Evolutionary conservation across 1,284 basidiomycete species (phyloP), one percentile per base, ranked within the genome.

Genomic region (Phellopilus nigrolimitatus): DNA sequence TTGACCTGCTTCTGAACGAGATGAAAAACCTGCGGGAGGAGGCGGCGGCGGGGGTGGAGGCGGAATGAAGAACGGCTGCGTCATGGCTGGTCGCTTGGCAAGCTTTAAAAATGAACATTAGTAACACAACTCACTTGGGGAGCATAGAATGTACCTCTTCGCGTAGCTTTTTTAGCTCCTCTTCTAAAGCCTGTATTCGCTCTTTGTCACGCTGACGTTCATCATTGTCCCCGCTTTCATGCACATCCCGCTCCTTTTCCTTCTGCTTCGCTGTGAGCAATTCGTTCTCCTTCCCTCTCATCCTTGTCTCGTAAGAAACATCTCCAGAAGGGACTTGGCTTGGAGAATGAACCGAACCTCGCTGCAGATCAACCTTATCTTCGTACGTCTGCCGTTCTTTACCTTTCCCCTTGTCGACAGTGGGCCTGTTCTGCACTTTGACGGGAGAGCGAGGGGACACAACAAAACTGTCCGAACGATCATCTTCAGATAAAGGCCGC

Each of bases 141-240:
- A 44, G 8, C 51, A 34, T 61, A 47, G 31, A 12, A 60, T 67
- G 5, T 52, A 88, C 86, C 75, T 90, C 82, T 56, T 75, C 75
- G 56, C 74, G 80, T 42, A 90, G 62, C 42, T 70, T 61, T 42
- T 66, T 65, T 33, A 90, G 76, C 61, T 89, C 87, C 39, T 78
- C 77, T 61, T 90, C 87, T 3, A 90, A 70, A 56, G 71, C 67
- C 47, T 66, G 70, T 21, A 90, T 90, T 41, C 75, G 74, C 53
- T 75, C 74, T 60, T 84, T 84, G 60, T 88, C 83, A 28, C 64
- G 66, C 21, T 68, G 68, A 24, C 73, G 70, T 56, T 80, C 80
- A 31, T 62, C 59, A 17, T 71, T 70, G n/a, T 61, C 58, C 46
- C 68, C 59, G 37, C 61, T 61, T 36, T 54, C 53, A 39, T 66